Base-by-base conservation (phyloP, 208 protist species). In the Angomonas deanei region DNA sequence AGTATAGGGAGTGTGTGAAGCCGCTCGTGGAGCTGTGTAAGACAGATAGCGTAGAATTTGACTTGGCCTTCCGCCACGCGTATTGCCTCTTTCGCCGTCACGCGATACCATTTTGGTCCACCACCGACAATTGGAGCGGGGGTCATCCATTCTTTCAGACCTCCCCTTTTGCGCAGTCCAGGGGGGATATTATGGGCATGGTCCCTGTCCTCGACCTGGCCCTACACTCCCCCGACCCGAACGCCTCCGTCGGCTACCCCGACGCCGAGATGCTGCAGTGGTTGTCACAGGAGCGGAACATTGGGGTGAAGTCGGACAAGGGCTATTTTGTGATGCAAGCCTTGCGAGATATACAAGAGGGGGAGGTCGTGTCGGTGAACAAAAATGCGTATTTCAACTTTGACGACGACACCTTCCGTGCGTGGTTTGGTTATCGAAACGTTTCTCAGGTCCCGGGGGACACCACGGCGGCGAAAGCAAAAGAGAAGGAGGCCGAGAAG, bases 301-400 rank as follows among this genome's bases (percentile, higher is more conserved):
- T 75, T 3, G 76, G 60, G 5, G 68, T 89, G 42, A 56, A 70
- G 46, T 27, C 57, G 47, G 71, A 84, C 55, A 85, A 80, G 49
- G 74, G 78, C 28, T 93, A 90, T 72, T 92, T 96, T 73, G 84
- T 93, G 17, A 82, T 96, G 80, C 89, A 96, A 66, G 89, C 89
- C 1, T 61, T 91, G 57, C 82, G 80, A n/a, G 86, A 93, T 53
- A 92, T 96, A 66, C 59, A 86, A 34, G 64, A 64, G 17, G 84
- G 86, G 33, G 86, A 92, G 50, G 59, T 88, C 4, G 75, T 96
- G 53, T 78, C 86, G 15, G 82, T 90, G 6, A 71, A 96, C 70
- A 93, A 93, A 57, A 96, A 96, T 60, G 80, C 80, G 3, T 85
- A 80, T 61, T 96, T 93, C 54, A 84, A 91, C 73, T 93, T 96